phyloP scores from a whole-genome alignment of 257 asterid species.

The Forsythia viridissima region DNA sequence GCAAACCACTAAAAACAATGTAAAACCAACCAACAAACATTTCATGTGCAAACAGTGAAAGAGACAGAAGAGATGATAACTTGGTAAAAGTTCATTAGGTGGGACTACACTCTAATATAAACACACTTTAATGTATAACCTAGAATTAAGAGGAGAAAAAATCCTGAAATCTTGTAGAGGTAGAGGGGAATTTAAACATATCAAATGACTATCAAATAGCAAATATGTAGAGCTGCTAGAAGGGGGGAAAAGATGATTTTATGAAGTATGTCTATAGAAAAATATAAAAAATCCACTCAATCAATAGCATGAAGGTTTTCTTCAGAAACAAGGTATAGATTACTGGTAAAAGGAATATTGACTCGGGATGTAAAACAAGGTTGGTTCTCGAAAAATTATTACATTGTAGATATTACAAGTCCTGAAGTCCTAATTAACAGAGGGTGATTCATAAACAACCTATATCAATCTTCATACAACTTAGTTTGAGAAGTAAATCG shows the following conservation, averaged over 20 bases:
- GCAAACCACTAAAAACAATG: not conserved
- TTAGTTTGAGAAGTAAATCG: not conserved
- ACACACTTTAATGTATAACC: not conserved
- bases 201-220: no score
- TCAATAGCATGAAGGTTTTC: not conserved
- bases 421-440: not conserved
- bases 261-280: not conserved
- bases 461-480: not conserved
- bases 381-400: not conserved
- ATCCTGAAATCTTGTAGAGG: not conserved
- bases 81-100: no score
- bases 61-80: not conserved
- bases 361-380: not conserved
- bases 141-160: not conserved
- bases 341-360: not conserved
- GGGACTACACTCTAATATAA: not conserved
- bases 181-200: not conserved
- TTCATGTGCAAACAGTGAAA: not conserved
- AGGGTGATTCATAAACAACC: not conserved
- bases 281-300: not conserved
- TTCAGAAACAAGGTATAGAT: no score
- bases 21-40: not conserved
- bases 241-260: not conserved
- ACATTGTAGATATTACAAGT: not conserved
- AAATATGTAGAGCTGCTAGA: not conserved